Percentiles rank a stretch among this genome's conserved stretches.
These are phyloP conservation scores for Nakataea oryzae DNA, from an alignment of 2,329 filamentous ascomycete genomes.

Conservation along the genomic window DNA sequence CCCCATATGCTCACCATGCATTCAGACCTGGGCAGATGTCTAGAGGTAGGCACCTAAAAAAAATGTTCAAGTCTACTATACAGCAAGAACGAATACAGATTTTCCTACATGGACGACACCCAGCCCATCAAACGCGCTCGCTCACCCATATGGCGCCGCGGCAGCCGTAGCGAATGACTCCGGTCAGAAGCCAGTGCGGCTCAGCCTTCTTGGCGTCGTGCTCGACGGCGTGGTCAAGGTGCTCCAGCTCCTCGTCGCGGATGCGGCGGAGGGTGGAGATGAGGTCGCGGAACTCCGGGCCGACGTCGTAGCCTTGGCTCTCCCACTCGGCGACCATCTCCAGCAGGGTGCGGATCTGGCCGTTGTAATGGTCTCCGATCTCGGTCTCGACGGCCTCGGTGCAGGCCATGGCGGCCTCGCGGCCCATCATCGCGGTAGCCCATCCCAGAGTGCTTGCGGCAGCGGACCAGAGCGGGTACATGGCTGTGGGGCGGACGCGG, in stretches of 20 bases:
- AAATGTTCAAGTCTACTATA: not conserved
- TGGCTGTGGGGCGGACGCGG: slow-evolving; percentile 80
- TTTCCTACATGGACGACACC: not conserved
- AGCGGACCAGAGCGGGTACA: slow-evolving; percentile 83
- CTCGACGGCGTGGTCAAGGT: slow-evolving; percentile 88
- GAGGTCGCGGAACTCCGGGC: slow-evolving; percentile 65
- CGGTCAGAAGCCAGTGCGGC: slow-evolving; percentile 82
- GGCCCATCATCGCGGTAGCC: slow-evolving; percentile 78
- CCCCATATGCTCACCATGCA: not conserved
- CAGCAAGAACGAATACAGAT: not conserved
- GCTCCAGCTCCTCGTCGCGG: slow-evolving; percentile 91
- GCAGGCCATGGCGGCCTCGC: slow-evolving; percentile 95
- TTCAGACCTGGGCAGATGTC: not conserved
- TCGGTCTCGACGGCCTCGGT: slow-evolving; percentile 98
- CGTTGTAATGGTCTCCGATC: slow-evolving; percentile 93
- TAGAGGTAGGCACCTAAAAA: too few relatives aligned
- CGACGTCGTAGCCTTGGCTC: slow-evolving; percentile 66
- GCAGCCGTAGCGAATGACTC: slow-evolving; percentile 82
- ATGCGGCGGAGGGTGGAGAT: slow-evolving; percentile 69
- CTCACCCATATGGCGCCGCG: slow-evolving; percentile 87
- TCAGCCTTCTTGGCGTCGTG: slow-evolving; percentile 85
- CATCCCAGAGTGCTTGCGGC: slow-evolving; percentile 77
- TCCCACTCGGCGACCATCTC: slow-evolving; percentile 74
- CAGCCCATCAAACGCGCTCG: slow-evolving; percentile 38
- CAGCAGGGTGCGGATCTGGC: slow-evolving; percentile 72